These are phyloP conservation scores for Cryphonectria parasitica DNA, from an alignment of 2,329 filamentous ascomycete species.

Conservation along the genomic window DNA sequence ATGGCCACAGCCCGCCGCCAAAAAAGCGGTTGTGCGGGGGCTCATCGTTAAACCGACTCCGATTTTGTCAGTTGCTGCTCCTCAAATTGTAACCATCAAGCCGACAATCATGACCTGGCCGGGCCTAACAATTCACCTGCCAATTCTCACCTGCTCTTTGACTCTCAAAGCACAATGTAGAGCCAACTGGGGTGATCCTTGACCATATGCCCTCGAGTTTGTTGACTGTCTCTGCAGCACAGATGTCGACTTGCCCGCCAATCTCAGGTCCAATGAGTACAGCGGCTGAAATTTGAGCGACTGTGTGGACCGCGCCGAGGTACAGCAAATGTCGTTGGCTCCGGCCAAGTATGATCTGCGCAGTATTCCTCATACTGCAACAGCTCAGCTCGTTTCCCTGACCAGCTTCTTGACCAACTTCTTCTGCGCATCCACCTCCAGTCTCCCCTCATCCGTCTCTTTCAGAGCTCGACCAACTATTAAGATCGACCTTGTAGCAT, in stretches of 20 bases:
- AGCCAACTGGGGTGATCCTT: background rate
- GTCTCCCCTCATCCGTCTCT: constrained; percentile 71
- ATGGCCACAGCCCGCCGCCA: background rate
- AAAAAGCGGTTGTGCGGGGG: background rate
- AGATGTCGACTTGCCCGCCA: background rate
- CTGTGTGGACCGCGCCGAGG: background rate
- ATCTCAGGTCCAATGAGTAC: background rate
- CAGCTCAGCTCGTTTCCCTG: constrained; percentile 56
- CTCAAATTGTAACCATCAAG: background rate
- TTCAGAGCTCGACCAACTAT: constrained; percentile 78
- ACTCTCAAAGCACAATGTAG: background rate
- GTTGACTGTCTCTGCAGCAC: background rate
- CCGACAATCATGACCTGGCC: background rate
- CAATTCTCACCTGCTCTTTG: background rate
- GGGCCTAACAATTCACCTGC: background rate
- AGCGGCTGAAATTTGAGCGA: background rate
- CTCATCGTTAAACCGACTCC: background rate
- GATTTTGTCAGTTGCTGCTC: background rate
- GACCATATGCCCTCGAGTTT: background rate
- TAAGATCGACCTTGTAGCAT: constrained; percentile 71
- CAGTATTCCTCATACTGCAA: background rate
- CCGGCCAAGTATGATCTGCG: background rate
- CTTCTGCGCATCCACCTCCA: constrained; percentile 69
- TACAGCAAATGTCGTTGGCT: background rate
- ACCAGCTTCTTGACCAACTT: constrained; percentile 70